phyloP scores from a whole-genome alignment of 257 asterid genomes.

The Plantago elongata region DNA sequence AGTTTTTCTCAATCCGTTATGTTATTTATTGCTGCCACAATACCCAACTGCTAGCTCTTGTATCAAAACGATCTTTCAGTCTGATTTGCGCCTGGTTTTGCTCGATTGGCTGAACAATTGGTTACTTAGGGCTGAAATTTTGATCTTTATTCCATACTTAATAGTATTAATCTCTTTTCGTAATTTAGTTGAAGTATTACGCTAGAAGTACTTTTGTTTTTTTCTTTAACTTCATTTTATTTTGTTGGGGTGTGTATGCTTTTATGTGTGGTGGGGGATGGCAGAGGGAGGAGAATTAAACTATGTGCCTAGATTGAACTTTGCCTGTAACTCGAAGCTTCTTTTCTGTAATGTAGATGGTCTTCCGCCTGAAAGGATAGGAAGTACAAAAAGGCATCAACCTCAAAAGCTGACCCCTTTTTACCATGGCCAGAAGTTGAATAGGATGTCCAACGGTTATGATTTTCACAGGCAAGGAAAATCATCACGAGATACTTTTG shows the following conservation, averaged over 20 bases:
- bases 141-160: too few species aligned
- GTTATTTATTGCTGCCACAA: neutral
- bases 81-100: neutral
- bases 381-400: constrained; percentile 22
- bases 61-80: neutral
- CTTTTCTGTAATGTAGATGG: constrained; percentile 30
- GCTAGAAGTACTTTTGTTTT: too few species aligned
- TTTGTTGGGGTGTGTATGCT: too few species aligned
- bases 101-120: neutral
- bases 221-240: too few species aligned
- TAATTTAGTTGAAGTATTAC: too few species aligned
- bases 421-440: constrained; percentile 26
- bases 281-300: too few species aligned
- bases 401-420: constrained; percentile 31
- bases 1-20: too few species aligned
- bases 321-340: constrained; percentile 6
- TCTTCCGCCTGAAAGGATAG: constrained; percentile 24
- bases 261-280: too few species aligned
- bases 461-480: constrained; percentile 26
- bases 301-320: neutral
- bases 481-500: constrained; percentile 39
- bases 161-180: too few species aligned
- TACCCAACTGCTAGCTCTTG: neutral
- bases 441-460: constrained; percentile 22
- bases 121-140: neutral